Evolutionary conservation across 257 asterid genomes (phyloP).

Genomic region (Capsicum rhomboideum): DNA sequence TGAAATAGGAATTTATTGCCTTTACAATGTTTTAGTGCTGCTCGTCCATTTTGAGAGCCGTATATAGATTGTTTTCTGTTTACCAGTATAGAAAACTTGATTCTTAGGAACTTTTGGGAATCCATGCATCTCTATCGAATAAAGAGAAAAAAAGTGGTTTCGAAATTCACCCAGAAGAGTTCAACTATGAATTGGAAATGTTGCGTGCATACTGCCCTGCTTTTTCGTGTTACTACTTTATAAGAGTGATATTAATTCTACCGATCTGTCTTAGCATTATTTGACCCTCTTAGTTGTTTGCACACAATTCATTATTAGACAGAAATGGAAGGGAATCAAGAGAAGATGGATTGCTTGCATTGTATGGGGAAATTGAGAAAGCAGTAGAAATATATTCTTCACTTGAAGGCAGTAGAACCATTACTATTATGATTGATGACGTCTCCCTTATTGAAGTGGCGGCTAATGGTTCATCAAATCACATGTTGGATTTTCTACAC

Average conservation of each 20-base stretch:
- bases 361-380: slow-evolving; percentile 71
- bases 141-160: neutral
- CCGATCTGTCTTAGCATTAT: neutral
- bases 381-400: slow-evolving; percentile 48
- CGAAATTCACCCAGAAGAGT: neutral
- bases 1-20: neutral
- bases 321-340: slow-evolving; percentile 26
- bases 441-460: slow-evolving; percentile 85
- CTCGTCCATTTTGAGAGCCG: neutral
- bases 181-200: neutral
- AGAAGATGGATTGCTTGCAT: slow-evolving; percentile 38
- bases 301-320: slow-evolving; percentile 20
- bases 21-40: neutral
- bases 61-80: neutral
- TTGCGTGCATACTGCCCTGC: neutral
- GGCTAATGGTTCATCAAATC: slow-evolving; percentile 52
- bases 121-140: neutral
- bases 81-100: neutral
- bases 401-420: slow-evolving; percentile 26
- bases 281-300: neutral
- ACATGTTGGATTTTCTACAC: slow-evolving; percentile 71
- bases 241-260: neutral
- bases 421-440: slow-evolving; percentile 68
- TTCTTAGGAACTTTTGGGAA: neutral
- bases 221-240: neutral